Evolutionary conservation across 345 rosid species (phyloP).

Genomic region (Carallia brachiata): DNA sequence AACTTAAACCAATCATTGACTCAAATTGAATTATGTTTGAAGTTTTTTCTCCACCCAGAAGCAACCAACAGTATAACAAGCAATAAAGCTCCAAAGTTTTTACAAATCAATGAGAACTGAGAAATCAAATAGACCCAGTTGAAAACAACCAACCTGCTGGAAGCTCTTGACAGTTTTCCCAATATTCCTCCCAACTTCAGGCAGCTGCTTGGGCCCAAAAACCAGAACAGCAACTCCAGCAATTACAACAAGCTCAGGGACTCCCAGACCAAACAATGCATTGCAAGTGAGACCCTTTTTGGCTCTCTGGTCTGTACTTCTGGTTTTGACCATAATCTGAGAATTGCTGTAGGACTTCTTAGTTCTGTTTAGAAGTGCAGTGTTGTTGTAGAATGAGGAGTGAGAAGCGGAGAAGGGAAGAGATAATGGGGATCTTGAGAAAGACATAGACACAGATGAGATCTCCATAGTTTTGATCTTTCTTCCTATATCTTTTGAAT

Average conservation of each 20-base stretch:
- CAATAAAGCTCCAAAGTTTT: conserved; percentile 12
- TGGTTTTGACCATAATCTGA: conserved; percentile 37
- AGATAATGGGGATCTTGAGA: conserved; percentile 27
- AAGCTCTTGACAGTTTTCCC: conserved; percentile 96
- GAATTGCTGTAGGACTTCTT: conserved; percentile 18
- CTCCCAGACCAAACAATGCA: conserved; percentile 89
- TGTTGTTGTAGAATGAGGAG: conserved; percentile 41
- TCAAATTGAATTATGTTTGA: not conserved
- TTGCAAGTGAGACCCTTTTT: conserved; percentile 60
- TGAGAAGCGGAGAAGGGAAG: conserved; percentile 51
- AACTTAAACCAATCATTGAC: not conserved
- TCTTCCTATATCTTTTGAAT: conserved; percentile 1
- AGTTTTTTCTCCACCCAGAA: not conserved
- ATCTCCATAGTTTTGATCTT: conserved; percentile 50
- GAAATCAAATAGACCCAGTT: conserved; percentile 12
- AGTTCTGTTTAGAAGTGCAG: conserved; percentile 13
- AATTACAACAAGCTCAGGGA: conserved; percentile 92
- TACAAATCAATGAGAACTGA: conserved; percentile 5
- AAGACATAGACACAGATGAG: conserved; percentile 47
- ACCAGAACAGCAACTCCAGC: conserved; percentile 90
- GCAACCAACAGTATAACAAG: conserved; percentile 5
- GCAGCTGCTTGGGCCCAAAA: conserved; percentile 94
- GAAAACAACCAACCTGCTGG: conserved; percentile 60
- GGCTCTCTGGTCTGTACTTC: conserved; percentile 32
- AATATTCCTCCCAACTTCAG: conserved; percentile 89